phyloP scores from a whole-genome alignment of 306 rosid genomes.

The Vachellia collinsii region DNA sequence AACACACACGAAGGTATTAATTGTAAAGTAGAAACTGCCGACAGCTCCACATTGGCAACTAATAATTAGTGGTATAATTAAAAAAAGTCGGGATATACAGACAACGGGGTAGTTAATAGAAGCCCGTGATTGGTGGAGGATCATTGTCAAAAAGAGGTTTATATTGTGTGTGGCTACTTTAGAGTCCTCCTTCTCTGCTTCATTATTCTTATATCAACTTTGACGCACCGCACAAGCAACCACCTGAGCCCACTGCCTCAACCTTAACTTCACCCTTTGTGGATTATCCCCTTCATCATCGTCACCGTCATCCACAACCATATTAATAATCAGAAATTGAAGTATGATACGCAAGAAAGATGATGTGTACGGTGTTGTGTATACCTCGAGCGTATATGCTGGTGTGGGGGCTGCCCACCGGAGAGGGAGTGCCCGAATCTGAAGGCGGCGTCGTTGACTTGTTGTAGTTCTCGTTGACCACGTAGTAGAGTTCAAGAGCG shows the following conservation, averaged over 20 bases:
- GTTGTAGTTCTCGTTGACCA: conserved; percentile 72
- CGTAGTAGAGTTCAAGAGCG: conserved; percentile 80
- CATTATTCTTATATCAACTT: conserved; percentile 31
- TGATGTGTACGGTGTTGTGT: not conserved
- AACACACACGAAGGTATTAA: not conserved
- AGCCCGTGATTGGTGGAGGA: conserved; percentile 1
- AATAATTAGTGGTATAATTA: no score
- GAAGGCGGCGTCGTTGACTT: conserved; percentile 50
- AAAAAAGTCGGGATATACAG: no score
- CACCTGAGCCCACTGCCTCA: conserved; percentile 98
- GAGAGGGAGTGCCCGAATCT: conserved; percentile 64
- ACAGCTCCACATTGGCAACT: not conserved
- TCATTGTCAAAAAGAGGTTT: not conserved
- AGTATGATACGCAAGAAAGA: not conserved
- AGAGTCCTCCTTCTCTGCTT: not conserved
- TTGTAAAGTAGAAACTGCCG: conserved; percentile 1
- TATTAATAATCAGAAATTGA: not conserved
- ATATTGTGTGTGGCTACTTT: not conserved
- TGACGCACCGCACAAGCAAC: conserved; percentile 96
- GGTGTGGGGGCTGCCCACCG: conserved; percentile 69
- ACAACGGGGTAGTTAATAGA: not conserved
- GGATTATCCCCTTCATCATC: conserved; percentile 73
- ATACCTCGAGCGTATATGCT: conserved; percentile 66
- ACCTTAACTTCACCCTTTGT: conserved; percentile 78
- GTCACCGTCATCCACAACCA: not conserved